A percentile compares a stretch with the other conserved stretches of the same genome.
These are phyloP conservation scores for Pelargonium australe DNA, from an alignment of 441 rosid genomes.

Conservation along the genomic window DNA sequence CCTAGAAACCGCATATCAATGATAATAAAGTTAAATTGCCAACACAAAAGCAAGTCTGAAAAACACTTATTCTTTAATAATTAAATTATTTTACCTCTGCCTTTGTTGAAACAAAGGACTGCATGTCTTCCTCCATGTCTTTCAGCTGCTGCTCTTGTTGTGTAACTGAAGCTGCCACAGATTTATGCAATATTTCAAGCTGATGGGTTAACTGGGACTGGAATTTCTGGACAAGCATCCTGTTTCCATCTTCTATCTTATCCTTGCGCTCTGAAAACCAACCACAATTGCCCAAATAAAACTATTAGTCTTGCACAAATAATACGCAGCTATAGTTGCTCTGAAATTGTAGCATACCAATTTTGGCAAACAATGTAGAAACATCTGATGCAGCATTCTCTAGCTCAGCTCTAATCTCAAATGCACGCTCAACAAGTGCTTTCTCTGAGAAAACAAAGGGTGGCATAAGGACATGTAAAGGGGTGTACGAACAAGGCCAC, in stretches of 20 bases:
- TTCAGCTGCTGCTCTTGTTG: slow-evolving; percentile 83
- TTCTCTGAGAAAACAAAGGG: slow-evolving; percentile 49
- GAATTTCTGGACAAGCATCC: slow-evolving; percentile 63
- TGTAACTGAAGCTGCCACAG: slow-evolving; percentile 73
- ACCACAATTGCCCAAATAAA: not conserved
- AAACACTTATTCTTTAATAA: not conserved
- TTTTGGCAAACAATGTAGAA: slow-evolving; percentile 76
- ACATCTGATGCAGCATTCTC: slow-evolving; percentile 88
- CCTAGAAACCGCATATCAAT: slow-evolving; percentile 38
- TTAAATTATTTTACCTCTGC: slow-evolving; percentile 45
- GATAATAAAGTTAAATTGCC: not conserved
- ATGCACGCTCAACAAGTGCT: slow-evolving; percentile 71
- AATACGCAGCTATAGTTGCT: not conserved
- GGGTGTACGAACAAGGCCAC: not conserved
- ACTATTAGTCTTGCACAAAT: not conserved
- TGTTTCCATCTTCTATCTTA: slow-evolving; percentile 84
- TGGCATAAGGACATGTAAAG: not conserved
- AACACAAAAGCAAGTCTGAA: not conserved
- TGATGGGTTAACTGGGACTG: slow-evolving; percentile 68
- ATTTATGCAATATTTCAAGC: slow-evolving; percentile 74
- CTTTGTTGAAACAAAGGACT: slow-evolving; percentile 80
- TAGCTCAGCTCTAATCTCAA: slow-evolving; percentile 76
- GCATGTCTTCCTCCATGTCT: slow-evolving; percentile 90
- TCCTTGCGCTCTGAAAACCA: slow-evolving; percentile 75
- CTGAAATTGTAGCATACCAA: slow-evolving; percentile 45